Evolutionary conservation across 2,329 filamentous ascomycete genomes (phyloP), one percentile per base, ranked within the genome.

Genomic region (Graphiopsis chlorocephala): DNA sequence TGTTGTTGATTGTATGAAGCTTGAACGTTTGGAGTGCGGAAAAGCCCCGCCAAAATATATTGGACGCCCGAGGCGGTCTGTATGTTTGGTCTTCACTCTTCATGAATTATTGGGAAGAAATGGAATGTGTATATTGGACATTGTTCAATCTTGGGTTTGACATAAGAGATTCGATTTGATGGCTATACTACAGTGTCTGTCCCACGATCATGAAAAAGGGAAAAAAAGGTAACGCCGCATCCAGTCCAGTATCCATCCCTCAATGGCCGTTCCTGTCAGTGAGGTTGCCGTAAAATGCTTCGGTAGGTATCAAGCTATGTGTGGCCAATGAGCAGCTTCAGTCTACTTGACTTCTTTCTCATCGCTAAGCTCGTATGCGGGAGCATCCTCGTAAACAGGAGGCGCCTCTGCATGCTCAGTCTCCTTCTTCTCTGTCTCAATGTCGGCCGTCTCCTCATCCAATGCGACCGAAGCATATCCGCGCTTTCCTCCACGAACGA

Each of bases 401-500:
- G 70, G 72, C 14, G 70, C 64, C 63, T 72, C 73, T 7, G 67
- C 66, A 64, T 65, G 57, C 31, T 70, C 65, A 38, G 42, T n/a
- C 23, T 42, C 50, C 17, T 48, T 38, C 50, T 57, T 28, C n/a
- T 17, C 50, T 2, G 26, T 28, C 38, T 57, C 25, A 6, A n/a
- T 25, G 48, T 47, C 56, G 47, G 57, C 56, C 4, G 53, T 48
- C 59, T 71, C 63, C 58, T 71, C 71, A 14, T 67, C 64, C 15
- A 70, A 67, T 17, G 69, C 66, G 12, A 75, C 70, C 29, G 69
- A 70, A n/a, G 71, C 68, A 55, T 73, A 73, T 38, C 74, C 74
- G n/a, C 72, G 70, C 42, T 71, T 68, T 53, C 78, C 77, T 57
- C 82, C 80, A 61, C 85, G 84, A 71, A 80, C 78, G 66, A 88